Percentiles rank a stretch among this genome's conserved stretches.
phyloP scores from a whole-genome alignment of 176 grass and related monocot species.

The Triticum monococcum region DNA sequence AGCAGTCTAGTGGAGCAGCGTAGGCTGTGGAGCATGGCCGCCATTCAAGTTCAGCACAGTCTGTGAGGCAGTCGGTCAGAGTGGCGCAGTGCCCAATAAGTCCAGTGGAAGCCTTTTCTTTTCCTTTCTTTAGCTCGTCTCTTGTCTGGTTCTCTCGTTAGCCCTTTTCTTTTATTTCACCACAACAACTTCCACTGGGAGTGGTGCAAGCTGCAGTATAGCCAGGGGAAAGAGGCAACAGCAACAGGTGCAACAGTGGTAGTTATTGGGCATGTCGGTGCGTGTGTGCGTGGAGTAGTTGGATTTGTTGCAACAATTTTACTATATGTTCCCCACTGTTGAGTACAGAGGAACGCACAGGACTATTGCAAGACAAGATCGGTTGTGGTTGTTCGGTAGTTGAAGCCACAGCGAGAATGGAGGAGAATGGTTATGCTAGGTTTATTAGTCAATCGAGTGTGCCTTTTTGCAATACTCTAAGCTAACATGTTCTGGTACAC shows the following conservation, averaged over 20 bases:
- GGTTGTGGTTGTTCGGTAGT: background rate
- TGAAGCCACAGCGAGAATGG: background rate
- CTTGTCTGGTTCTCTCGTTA: background rate
- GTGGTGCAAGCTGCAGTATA: no score
- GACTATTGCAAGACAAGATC: background rate
- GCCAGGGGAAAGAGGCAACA: background rate
- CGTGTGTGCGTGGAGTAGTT: constrained; percentile 7
- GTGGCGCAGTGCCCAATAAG: constrained; percentile 33
- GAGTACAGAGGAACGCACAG: background rate
- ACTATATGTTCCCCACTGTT: background rate
- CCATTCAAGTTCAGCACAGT: background rate
- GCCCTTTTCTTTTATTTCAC: background rate
- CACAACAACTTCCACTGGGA: background rate
- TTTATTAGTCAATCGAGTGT: no score
- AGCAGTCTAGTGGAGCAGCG: background rate
- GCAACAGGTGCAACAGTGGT: background rate
- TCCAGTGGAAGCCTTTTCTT: background rate
- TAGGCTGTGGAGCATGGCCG: background rate
- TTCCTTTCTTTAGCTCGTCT: background rate
- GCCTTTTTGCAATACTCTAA: no score
- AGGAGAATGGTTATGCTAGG: background rate
- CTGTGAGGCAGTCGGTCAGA: background rate
- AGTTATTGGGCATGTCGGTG: no score
- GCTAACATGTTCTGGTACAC: no score
- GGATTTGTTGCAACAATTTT: constrained; percentile 41